Evolutionary conservation across 2,329 filamentous ascomycete species (phyloP).

Genomic region (Colletotrichum tamarilloi): DNA sequence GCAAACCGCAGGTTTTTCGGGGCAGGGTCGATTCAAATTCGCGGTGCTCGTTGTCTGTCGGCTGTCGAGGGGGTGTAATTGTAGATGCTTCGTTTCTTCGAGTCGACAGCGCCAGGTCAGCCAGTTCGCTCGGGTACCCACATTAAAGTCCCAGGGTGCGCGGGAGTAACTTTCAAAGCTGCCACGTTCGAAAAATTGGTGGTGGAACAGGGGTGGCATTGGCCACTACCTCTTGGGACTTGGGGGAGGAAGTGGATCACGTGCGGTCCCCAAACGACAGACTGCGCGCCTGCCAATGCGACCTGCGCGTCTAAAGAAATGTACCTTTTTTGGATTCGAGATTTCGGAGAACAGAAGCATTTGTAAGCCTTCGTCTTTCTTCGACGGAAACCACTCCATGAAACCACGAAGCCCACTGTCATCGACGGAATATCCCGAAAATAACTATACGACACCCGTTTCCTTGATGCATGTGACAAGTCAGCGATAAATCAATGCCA

Average conservation of each 20-base stretch:
- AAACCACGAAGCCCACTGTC: background rate
- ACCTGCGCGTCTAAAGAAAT: conserved; percentile 10
- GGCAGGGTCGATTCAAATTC: background rate
- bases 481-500: conserved; percentile 15
- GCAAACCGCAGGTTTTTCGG: background rate
- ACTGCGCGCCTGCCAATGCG: conserved; percentile 14
- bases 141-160: conserved; percentile 34
- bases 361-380: background rate
- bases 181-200: conserved; percentile 63
- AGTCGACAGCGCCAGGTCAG: conserved; percentile 33
- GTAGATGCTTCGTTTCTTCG: conserved; percentile 29
- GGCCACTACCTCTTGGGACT: background rate
- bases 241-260: conserved; percentile 18
- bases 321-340: background rate
- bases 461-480: conserved; percentile 9
- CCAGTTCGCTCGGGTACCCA: conserved; percentile 30
- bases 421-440: background rate
- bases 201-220: conserved; percentile 42
- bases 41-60: conserved; percentile 5
- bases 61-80: conserved; percentile 19
- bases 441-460: conserved; percentile 9
- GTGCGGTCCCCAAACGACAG: conserved; percentile 5
- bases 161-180: conserved; percentile 49
- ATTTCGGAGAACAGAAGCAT: background rate
- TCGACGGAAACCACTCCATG: background rate